Conservation (phyloP, 257 asterid genomes). For the Ajuga chamaepitys region DNA sequence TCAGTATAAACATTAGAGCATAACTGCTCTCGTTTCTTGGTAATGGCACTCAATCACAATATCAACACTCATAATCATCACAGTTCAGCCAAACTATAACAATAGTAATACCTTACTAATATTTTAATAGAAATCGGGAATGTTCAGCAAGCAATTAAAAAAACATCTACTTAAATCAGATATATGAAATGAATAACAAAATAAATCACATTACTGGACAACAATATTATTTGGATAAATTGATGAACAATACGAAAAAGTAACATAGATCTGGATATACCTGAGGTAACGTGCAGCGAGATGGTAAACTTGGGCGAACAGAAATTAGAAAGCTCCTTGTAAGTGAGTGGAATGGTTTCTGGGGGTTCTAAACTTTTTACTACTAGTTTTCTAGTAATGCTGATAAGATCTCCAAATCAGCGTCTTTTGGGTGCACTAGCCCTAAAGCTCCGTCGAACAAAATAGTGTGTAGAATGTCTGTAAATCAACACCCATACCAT, state of each 20-base stretch:
- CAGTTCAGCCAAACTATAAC: background rate
- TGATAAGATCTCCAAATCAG: slow-evolving; percentile 76
- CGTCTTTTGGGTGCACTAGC: slow-evolving; percentile 84
- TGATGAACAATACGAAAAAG: background rate
- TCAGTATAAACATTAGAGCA: no score
- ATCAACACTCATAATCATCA: background rate
- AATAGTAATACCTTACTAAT: background rate
- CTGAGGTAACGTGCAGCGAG: slow-evolving; percentile 10
- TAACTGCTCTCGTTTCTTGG: no score
- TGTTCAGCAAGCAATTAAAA: slow-evolving; percentile 5
- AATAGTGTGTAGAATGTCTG: slow-evolving; percentile 88
- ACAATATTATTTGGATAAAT: slow-evolving; percentile 1
- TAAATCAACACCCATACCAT: slow-evolving; percentile 28
- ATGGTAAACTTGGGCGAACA: background rate
- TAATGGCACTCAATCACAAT: no score
- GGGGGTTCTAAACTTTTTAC: background rate
- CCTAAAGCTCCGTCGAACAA: slow-evolving; percentile 93
- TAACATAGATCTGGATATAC: slow-evolving; percentile 13
- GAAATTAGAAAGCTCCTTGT: background rate
- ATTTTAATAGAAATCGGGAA: slow-evolving; percentile 1
- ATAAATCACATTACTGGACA: background rate
- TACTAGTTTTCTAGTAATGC: slow-evolving; percentile 18
- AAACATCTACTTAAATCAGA: background rate
- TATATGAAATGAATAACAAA: background rate
- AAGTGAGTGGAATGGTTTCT: background rate